Evolutionary conservation across 2,329 filamentous ascomycete species (phyloP).

Genomic region (Trichoderma brevicompactum): DNA sequence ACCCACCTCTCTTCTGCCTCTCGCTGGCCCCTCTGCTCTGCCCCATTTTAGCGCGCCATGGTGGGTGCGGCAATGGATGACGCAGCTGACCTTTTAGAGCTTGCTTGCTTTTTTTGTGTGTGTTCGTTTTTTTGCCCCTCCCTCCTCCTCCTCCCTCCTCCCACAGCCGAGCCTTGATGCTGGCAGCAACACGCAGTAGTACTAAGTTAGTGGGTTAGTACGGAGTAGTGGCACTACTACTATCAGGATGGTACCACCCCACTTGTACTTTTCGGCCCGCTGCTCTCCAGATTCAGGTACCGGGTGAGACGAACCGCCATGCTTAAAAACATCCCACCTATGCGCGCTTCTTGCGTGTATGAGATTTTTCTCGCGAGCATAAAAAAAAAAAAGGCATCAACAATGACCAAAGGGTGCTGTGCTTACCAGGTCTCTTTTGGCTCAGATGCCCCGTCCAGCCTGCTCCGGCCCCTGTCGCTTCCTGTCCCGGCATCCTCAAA

Average conservation of each 20-base stretch:
- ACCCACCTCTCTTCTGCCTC: too few relatives aligned
- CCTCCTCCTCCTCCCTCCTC: too few relatives aligned
- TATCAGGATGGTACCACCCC: neutral
- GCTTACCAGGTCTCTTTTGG: neutral
- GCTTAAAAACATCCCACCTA: neutral
- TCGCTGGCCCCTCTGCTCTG: neutral
- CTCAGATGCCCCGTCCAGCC: neutral
- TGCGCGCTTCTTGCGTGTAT: too few relatives aligned
- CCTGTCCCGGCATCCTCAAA: neutral
- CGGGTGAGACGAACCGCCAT: neutral
- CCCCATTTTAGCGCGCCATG: neutral
- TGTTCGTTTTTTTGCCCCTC: neutral
- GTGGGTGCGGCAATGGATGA: neutral
- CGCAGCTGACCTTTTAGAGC: neutral
- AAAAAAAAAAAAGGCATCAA: too few relatives aligned
- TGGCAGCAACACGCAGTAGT: too few relatives aligned
- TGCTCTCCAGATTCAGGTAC: neutral
- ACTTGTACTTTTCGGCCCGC: constrained; percentile 12
- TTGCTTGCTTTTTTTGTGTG: too few relatives aligned
- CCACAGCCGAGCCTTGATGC: neutral
- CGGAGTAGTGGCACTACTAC: too few relatives aligned
- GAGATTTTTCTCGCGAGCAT: too few relatives aligned
- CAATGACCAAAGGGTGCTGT: too few relatives aligned
- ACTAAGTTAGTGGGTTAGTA: neutral
- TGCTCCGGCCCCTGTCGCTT: neutral